Conservation (phyloP, 768 basidiomycete genomes). For the Collybia sordida region DNA sequence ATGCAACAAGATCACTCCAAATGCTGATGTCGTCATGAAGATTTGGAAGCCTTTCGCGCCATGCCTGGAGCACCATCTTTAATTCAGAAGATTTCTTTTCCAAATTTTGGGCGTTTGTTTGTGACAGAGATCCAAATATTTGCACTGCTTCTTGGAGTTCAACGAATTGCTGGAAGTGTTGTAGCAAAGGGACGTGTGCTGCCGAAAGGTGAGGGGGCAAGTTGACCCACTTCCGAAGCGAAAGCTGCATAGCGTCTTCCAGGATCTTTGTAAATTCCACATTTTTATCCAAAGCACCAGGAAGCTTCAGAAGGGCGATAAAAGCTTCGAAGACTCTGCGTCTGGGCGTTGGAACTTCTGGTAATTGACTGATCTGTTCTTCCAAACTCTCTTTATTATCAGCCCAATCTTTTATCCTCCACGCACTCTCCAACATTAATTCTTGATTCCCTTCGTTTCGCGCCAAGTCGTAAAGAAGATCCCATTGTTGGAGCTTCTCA, state of each 20-base stretch:
- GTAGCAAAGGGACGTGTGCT: conserved; percentile 93
- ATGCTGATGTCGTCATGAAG: conserved; percentile 96
- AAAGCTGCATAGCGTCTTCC: conserved; percentile 96
- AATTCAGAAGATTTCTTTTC: conserved; percentile 95
- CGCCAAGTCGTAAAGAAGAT: conserved; percentile 88
- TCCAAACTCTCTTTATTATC: conserved; percentile 77
- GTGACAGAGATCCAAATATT: conserved; percentile 88
- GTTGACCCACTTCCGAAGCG: conserved; percentile 93
- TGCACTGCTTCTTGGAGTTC: conserved; percentile 95
- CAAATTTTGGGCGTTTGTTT: conserved; percentile 83
- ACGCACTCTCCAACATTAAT: conserved; percentile 90
- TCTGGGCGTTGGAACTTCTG: conserved; percentile 91
- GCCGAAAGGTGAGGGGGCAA: conserved; percentile 83
- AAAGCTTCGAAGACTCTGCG: conserved; percentile 97
- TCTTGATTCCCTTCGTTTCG: conserved; percentile 89
- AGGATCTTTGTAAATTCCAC: conserved; percentile 84
- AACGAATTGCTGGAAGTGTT: conserved; percentile 99
- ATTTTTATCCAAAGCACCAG: conserved; percentile 79
- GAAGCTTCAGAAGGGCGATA: conserved; percentile 83
- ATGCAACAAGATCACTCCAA: conserved; percentile 99
- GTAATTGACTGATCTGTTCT: conserved; percentile 74
- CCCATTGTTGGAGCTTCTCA: conserved; percentile 98
- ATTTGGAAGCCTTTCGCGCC: conserved; percentile 96
- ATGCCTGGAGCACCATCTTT: conserved; percentile 94
- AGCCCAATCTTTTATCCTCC: conserved; percentile 93